Percentiles rank a stretch among this genome's conserved stretches.
Evolutionary conservation across 331 rosid genomes (phyloP).

Genomic region (Pyrus hybrid): DNA sequence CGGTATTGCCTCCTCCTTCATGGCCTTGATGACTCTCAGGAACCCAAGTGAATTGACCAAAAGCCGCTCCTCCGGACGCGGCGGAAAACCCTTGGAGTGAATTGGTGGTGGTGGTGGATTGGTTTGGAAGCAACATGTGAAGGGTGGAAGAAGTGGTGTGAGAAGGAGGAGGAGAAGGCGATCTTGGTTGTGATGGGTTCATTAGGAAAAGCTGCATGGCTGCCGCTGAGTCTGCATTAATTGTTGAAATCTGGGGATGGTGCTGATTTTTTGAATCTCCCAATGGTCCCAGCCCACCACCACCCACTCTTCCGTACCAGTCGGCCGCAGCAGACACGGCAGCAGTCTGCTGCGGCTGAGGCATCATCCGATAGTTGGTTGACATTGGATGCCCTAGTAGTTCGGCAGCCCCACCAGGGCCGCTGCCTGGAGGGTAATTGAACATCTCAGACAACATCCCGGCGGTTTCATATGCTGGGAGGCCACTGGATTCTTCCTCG

Average conservation of each 20-base stretch:
- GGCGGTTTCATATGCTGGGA: conserved; percentile 61
- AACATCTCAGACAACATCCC: conserved; percentile 97
- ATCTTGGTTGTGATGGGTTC: conserved; percentile 66
- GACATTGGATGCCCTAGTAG: conserved; percentile 45
- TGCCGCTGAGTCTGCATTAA: conserved; percentile 87
- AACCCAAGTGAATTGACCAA: conserved; percentile 75
- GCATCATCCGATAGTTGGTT: conserved; percentile 15
- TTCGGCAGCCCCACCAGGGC: conserved; percentile 30
- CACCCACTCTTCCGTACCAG: conserved; percentile 59
- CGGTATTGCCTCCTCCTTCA: conserved; percentile 12
- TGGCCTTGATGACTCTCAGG: conserved; percentile 23
- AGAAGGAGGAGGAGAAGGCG: conserved; percentile 49
- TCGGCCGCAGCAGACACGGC: conserved; percentile 25
- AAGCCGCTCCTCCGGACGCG: conserved; percentile 30
- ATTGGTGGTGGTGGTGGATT: conserved; percentile 30
- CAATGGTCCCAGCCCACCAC: conserved; percentile 25
- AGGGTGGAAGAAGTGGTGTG: conserved; percentile 48
- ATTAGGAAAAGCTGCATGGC: conserved; percentile 97
- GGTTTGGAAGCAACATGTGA: conserved; percentile 85
- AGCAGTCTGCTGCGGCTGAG: conserved; percentile 16
- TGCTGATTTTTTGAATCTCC: conserved; percentile 39
- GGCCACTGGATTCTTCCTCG: conserved; percentile 38
- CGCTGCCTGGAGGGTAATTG: conserved; percentile 39
- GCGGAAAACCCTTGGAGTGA: conserved; percentile 33
- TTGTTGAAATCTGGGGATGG: conserved; percentile 45